Percentiles rank a stretch among this genome's conserved stretches.
phyloP scores from a whole-genome alignment of 768 basidiomycete species.

The Kwoniella sp. region DNA sequence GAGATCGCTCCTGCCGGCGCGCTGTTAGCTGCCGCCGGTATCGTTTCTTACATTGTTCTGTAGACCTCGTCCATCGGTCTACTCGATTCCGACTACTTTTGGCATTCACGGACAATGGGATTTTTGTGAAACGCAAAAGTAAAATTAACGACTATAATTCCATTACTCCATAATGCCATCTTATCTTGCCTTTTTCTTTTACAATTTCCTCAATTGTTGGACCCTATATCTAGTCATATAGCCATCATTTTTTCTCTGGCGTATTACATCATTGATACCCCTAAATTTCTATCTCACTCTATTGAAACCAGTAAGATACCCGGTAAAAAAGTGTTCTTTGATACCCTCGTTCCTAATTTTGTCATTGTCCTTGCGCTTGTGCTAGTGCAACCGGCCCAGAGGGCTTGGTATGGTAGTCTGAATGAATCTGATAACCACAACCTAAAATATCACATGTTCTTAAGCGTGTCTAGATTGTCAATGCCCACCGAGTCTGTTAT shows the following conservation, averaged over 20 bases:
- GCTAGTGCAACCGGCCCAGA: background rate
- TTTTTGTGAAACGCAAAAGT: background rate
- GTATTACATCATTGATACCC: background rate
- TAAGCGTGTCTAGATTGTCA: no score
- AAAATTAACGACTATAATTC: background rate
- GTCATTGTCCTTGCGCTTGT: background rate
- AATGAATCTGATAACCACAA: background rate
- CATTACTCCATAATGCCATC: background rate
- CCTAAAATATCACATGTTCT: no score
- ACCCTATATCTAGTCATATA: background rate
- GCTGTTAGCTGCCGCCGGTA: conserved; percentile 23
- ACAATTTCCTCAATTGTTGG: background rate
- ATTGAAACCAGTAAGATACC: background rate
- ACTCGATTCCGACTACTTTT: background rate
- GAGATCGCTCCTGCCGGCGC: conserved; percentile 27
- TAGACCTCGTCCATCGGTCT: no score
- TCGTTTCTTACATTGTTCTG: conserved; percentile 32
- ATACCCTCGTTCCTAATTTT: background rate
- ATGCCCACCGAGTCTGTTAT: no score
- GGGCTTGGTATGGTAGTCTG: background rate
- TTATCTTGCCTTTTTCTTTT: background rate
- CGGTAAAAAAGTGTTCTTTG: background rate
- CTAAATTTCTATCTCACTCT: background rate
- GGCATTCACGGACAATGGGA: background rate
- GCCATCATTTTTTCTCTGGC: background rate